Percentiles rank a stretch among this genome's conserved stretches.
Evolutionary conservation across 768 basidiomycete species (phyloP).

Genomic region (Pleurotus tuber-regium): DNA sequence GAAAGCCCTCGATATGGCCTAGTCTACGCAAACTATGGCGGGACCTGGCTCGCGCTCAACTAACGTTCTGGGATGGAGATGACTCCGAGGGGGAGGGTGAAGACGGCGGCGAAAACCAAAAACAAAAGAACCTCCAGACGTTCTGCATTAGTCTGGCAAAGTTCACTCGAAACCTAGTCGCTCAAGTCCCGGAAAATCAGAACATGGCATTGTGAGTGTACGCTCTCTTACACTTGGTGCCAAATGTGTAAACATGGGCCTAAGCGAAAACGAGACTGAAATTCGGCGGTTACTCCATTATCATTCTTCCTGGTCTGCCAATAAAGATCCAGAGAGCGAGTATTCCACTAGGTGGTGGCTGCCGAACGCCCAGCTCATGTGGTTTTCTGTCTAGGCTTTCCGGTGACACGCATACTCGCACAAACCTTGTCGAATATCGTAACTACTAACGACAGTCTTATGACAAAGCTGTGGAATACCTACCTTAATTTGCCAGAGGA

Average conservation of each 20-base stretch:
- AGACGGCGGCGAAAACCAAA: slow-evolving; percentile 15
- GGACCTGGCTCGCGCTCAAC: slow-evolving; percentile 42
- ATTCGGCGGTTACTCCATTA: slow-evolving; percentile 67
- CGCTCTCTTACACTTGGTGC: not conserved
- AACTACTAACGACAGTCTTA: slow-evolving; percentile 63
- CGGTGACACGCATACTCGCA: slow-evolving; percentile 61
- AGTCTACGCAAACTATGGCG: slow-evolving; percentile 57
- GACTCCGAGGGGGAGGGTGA: slow-evolving; percentile 39
- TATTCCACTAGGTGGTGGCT: not conserved
- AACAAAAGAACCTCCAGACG: slow-evolving; percentile 32
- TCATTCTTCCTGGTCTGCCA: slow-evolving; percentile 74
- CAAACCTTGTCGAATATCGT: slow-evolving; percentile 86
- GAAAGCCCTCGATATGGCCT: slow-evolving; percentile 49
- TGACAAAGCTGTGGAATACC: slow-evolving; percentile 57
- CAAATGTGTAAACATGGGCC: not conserved
- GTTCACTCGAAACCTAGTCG: slow-evolving; percentile 83
- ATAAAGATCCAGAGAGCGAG: slow-evolving; percentile 59
- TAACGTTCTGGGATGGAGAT: slow-evolving; percentile 51
- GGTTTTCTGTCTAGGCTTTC: slow-evolving; percentile 46
- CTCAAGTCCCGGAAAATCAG: slow-evolving; percentile 74
- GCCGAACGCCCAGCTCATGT: not conserved
- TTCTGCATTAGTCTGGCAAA: slow-evolving; percentile 58
- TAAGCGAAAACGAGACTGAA: slow-evolving; percentile 67
- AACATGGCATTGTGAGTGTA: slow-evolving; percentile 69
- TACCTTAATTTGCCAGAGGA: slow-evolving; percentile 72